Conservation (phyloP, 768 basidiomycete species). For the Sporobolomyces pararoseus region DNA sequence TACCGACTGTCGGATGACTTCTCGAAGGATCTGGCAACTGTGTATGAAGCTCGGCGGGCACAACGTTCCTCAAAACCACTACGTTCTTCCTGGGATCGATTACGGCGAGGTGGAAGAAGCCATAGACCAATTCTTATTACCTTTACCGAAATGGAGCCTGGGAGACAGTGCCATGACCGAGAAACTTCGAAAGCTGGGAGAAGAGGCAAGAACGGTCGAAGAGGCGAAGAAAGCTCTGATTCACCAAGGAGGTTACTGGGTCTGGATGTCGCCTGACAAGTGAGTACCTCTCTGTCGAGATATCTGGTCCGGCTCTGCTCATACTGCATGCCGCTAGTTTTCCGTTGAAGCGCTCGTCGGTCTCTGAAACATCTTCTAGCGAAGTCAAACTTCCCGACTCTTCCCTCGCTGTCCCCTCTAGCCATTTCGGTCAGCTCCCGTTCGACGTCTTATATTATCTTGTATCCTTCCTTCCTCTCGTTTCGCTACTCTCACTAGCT, state of each 20-base stretch:
- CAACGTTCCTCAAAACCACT: conserved; percentile 1
- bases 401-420: not conserved
- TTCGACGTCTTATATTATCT: not conserved
- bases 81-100: not conserved
- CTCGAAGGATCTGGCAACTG: conserved; percentile 1
- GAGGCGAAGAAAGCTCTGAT: not conserved
- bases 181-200: not conserved
- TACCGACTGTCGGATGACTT: not conserved
- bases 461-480: not conserved
- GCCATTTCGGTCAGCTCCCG: no score
- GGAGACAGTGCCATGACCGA: not conserved
- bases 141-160: not conserved
- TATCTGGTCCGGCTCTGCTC: no score
- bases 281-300: not conserved
- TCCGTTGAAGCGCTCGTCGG: not conserved
- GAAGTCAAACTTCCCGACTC: not conserved
- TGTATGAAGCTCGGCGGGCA: not conserved
- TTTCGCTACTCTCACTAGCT: not conserved
- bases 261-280: conserved; percentile 9
- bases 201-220: not conserved
- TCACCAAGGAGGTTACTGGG: conserved; percentile 8
- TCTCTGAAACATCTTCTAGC: not conserved
- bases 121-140: conserved; percentile 9
- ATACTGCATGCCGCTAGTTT: no score
- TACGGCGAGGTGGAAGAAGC: not conserved